phyloP scores from a whole-genome alignment of 2,329 filamentous ascomycete species.

The Trichoderma simmonsii region DNA sequence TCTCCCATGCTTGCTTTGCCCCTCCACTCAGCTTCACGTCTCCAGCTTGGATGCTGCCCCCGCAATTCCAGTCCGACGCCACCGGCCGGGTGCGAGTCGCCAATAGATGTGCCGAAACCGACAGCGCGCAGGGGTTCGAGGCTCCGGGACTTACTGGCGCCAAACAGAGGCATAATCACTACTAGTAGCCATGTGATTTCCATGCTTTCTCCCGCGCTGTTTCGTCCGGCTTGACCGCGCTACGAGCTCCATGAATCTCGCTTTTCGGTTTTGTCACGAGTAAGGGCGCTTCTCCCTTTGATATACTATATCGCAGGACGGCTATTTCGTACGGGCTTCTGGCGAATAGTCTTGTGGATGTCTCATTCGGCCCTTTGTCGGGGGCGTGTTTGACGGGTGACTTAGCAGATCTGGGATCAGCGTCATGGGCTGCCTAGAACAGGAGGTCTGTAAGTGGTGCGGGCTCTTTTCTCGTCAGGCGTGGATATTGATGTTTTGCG shows the following conservation, averaged over 20 bases:
- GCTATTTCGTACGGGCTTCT: background rate
- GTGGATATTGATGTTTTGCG: background rate
- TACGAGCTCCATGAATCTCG: background rate
- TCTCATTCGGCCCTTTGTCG: conserved; percentile 18
- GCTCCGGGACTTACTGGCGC: background rate
- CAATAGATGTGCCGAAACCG: conserved; percentile 7
- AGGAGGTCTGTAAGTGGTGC: conserved; percentile 28
- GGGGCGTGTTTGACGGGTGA: background rate
- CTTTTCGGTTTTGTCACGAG: background rate
- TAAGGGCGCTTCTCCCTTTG: background rate
- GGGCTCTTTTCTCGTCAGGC: conserved; percentile 23
- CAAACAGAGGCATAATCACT: background rate
- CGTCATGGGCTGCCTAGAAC: conserved; percentile 51
- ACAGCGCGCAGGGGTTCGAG: background rate
- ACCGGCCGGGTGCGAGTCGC: background rate
- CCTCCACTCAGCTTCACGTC: background rate
- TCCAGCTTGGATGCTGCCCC: background rate
- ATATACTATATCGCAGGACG: background rate
- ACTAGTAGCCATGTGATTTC: background rate
- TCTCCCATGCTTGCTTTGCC: background rate
- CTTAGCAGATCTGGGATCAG: conserved; percentile 10
- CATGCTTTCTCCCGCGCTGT: background rate
- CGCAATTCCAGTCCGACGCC: conserved; percentile 7
- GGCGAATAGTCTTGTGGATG: conserved; percentile 1
- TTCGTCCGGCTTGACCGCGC: background rate